Percentiles rank a stretch among this genome's conserved stretches.
phyloP scores from a whole-genome alignment of 805 yeast species.

The Osmozyma mogii region DNA sequence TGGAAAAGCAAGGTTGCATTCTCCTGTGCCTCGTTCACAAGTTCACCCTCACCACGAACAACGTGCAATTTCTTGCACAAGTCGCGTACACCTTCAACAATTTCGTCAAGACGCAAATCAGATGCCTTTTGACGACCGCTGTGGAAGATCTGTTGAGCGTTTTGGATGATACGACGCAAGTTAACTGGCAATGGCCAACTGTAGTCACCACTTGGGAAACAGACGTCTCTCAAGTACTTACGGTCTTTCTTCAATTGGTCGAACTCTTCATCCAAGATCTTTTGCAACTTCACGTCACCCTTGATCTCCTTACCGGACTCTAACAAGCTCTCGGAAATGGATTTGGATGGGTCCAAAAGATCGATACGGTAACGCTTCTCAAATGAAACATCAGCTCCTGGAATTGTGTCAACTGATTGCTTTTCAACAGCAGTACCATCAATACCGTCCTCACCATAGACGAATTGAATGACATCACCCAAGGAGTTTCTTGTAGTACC shows the following conservation, averaged over 20 bases:
- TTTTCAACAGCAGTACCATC: constrained; percentile 98
- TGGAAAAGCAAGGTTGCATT: constrained; percentile 89
- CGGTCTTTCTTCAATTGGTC: constrained; percentile 74
- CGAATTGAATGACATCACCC: constrained; percentile 92
- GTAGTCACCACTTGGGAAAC: constrained; percentile 89
- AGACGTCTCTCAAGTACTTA: constrained; percentile 62
- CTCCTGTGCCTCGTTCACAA: constrained; percentile 78
- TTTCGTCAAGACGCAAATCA: constrained; percentile 78
- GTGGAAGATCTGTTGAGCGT: constrained; percentile 95
- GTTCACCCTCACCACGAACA: constrained; percentile 70
- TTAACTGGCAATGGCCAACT: constrained; percentile 98
- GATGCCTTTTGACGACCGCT: constrained; percentile 86
- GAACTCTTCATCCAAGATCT: constrained; percentile 75
- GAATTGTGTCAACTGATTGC: constrained; percentile 91
- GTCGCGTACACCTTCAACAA: constrained; percentile 62
- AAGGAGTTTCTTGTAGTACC: constrained; percentile 96
- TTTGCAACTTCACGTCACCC: constrained; percentile 83
- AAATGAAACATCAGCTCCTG: constrained; percentile 81
- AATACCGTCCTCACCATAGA: constrained; percentile 98
- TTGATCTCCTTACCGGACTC: constrained; percentile 87
- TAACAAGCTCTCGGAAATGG: constrained; percentile 63
- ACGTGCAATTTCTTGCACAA: constrained; percentile 64
- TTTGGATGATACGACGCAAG: constrained; percentile 91
- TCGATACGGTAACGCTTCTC: constrained; percentile 82
- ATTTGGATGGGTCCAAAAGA: constrained; percentile 56